Evolutionary conservation across 2,329 filamentous ascomycete species (phyloP).

Genomic region (Knufia petricola): DNA sequence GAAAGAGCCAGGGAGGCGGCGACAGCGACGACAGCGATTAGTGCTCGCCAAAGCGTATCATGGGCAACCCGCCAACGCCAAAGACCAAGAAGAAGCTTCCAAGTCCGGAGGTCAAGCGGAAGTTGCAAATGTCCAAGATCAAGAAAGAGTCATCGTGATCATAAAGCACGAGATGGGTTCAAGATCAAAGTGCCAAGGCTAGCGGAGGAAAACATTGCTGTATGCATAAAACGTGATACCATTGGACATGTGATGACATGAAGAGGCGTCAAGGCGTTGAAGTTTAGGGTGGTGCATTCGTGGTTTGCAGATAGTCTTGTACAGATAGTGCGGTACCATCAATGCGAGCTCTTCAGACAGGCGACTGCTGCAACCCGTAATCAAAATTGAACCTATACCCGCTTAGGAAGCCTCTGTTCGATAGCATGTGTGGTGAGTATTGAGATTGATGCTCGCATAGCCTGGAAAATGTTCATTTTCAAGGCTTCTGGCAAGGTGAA

Average conservation of each 20-base stretch:
- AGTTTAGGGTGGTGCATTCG: not conserved
- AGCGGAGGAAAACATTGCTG: not conserved
- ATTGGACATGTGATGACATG: not conserved
- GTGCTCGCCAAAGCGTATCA: too few relatives aligned
- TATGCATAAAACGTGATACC: slow-evolving; percentile 3
- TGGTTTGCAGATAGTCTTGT: not conserved
- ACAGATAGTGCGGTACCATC: not conserved
- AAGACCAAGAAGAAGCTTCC: not conserved
- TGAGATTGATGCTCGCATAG: too few relatives aligned
- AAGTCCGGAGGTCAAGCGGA: not conserved
- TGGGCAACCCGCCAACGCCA: too few relatives aligned
- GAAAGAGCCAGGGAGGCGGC: slow-evolving; percentile 15
- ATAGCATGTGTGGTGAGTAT: not conserved
- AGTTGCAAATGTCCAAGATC: not conserved
- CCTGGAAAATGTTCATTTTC: too few relatives aligned
- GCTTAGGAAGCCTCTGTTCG: too few relatives aligned
- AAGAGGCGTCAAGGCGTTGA: not conserved
- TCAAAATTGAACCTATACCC: too few relatives aligned
- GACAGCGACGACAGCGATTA: slow-evolving; percentile 17
- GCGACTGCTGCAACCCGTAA: not conserved
- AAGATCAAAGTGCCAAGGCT: not conserved
- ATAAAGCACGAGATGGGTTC: not conserved
- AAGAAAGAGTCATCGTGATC: not conserved
- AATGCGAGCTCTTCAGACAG: not conserved
- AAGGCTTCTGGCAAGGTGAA: not conserved